Conservation (phyloP, 495 filamentous ascomycete genomes). For the Xylaria castorea region DNA sequence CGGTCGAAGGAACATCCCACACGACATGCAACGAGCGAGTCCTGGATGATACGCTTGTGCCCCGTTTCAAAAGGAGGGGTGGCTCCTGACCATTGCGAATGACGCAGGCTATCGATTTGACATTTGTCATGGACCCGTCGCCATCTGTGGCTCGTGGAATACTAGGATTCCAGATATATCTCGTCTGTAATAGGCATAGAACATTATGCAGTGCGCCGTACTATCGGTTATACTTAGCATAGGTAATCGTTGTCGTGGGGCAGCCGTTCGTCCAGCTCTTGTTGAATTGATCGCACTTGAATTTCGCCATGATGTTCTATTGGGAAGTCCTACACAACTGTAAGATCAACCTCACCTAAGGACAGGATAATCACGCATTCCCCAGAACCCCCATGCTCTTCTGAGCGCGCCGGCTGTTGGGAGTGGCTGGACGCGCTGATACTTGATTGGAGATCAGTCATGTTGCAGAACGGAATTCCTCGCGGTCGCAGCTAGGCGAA, state of each 20-base stretch:
- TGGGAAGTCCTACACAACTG: neutral
- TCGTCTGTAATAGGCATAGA: slow-evolving; percentile 16
- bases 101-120: slow-evolving; percentile 16
- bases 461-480: slow-evolving; percentile 8
- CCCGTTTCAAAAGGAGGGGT: slow-evolving; percentile 11
- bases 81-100: slow-evolving; percentile 12
- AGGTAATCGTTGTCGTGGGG: neutral
- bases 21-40: neutral
- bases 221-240: neutral
- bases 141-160: neutral
- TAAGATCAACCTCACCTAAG: neutral
- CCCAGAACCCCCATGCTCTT: neutral
- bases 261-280: neutral
- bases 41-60: slow-evolving; percentile 19
- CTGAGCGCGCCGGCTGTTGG: neutral
- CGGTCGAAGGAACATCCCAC: neutral
- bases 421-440: neutral
- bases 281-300: neutral
- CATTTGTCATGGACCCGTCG: slow-evolving; percentile 24
- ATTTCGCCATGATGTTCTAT: neutral
- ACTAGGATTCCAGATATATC: neutral
- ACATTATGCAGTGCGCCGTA: neutral
- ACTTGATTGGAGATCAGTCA: slow-evolving; percentile 3
- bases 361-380: neutral
- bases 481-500: neutral